These are phyloP conservation scores for Fusarium mexicanum DNA, from an alignment of 2,329 filamentous ascomycete genomes.

Conservation along the genomic window DNA sequence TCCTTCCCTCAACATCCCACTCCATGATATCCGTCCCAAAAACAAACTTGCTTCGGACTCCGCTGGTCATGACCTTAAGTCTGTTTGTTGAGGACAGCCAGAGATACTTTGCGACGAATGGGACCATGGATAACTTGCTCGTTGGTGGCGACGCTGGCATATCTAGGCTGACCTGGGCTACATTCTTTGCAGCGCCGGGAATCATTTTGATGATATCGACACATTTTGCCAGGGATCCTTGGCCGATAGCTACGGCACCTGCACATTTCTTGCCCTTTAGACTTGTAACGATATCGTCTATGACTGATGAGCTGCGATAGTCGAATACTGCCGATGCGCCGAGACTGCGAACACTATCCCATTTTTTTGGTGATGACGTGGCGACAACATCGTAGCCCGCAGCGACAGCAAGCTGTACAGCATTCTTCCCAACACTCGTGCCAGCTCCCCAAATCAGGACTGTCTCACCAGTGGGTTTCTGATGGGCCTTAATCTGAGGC, in stretches of 20 bases:
- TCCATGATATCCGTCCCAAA: slow-evolving; percentile 1
- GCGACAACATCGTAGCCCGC: not conserved
- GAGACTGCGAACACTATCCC: accelerated
- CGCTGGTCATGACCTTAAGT: not conserved
- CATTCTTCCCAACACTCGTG: not conserved
- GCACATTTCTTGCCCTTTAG: not conserved
- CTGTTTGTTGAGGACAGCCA: not conserved
- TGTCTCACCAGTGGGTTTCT: not conserved
- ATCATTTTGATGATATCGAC: not conserved
- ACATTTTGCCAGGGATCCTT: not conserved
- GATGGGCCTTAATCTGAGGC: not conserved
- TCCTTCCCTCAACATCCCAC: not conserved
- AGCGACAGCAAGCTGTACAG: not conserved
- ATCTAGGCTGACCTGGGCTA: not conserved
- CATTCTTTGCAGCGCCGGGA: not conserved
- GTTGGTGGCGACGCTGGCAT: not conserved
- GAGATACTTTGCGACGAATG: slow-evolving; percentile 4
- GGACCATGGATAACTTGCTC: not conserved
- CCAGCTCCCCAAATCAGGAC: not conserved
- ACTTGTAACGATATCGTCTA: not conserved
- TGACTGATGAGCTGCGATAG: not conserved
- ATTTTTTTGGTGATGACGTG: not conserved
- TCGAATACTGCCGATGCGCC: not conserved
- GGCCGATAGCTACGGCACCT: not conserved
- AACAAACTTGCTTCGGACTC: slow-evolving; percentile 6